Percentiles rank a stretch among this genome's conserved stretches.
phyloP scores from a whole-genome alignment of 2,329 filamentous ascomycete genomes.

The Aspergillus sp. region DNA sequence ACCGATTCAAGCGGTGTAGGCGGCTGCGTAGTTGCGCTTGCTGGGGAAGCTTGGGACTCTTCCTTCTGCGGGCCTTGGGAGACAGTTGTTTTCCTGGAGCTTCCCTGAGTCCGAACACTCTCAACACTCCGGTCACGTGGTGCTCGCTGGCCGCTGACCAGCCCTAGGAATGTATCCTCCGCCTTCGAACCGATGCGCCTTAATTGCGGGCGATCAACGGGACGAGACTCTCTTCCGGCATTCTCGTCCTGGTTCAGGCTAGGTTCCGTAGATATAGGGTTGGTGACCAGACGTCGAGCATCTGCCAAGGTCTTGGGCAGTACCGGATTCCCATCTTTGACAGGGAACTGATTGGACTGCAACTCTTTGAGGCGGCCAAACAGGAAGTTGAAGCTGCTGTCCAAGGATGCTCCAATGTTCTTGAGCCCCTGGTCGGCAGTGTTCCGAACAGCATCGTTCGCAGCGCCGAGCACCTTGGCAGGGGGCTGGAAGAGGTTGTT shows the following conservation, averaged over 20 bases:
- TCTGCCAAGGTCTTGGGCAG: slow-evolving; percentile 92
- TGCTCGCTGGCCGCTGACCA: slow-evolving; percentile 67
- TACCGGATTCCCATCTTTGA: slow-evolving; percentile 45
- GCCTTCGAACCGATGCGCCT: slow-evolving; percentile 42
- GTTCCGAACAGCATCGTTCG: slow-evolving; percentile 80
- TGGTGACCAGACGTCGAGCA: slow-evolving; percentile 79
- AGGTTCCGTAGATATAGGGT: slow-evolving; percentile 48
- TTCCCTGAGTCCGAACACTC: slow-evolving; percentile 53
- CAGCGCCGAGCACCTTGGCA: slow-evolving; percentile 76
- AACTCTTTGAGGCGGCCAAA: slow-evolving; percentile 81
- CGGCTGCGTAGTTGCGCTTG: slow-evolving; percentile 30
- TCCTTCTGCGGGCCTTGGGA: slow-evolving; percentile 25
- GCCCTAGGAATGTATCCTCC: slow-evolving; percentile 68
- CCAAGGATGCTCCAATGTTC: slow-evolving; percentile 84
- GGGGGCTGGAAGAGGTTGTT: slow-evolving; percentile 86
- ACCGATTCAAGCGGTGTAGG: slow-evolving; percentile 75
- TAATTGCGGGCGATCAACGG: slow-evolving; percentile 37
- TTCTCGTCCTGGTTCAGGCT: slow-evolving; percentile 54
- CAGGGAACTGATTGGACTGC: slow-evolving; percentile 53
- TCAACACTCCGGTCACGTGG: slow-evolving; percentile 75
- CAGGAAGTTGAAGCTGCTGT: slow-evolving; percentile 90
- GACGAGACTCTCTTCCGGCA: slow-evolving; percentile 48
- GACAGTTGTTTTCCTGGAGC: slow-evolving; percentile 41
- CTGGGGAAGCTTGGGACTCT: slow-evolving; percentile 24
- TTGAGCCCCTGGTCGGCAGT: slow-evolving; percentile 92